phyloP scores from a whole-genome alignment of 495 filamentous ascomycete genomes.

The Penicillium diatomitis region DNA sequence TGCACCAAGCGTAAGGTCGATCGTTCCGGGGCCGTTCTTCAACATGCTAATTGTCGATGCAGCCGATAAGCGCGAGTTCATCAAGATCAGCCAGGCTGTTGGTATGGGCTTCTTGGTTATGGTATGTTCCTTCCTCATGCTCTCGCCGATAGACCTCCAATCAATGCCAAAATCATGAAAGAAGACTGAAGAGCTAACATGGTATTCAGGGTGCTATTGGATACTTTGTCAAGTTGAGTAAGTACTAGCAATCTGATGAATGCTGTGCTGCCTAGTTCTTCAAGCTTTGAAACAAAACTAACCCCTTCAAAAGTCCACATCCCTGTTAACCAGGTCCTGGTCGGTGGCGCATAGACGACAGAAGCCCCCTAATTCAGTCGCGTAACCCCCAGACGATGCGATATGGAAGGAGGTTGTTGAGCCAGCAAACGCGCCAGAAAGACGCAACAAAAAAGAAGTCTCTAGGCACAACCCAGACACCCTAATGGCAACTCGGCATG shows the following conservation, averaged over 20 bases:
- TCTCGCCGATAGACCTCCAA: background rate
- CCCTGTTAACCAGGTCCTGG: conserved; percentile 75
- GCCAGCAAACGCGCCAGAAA: too few relatives aligned
- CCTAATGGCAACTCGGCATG: too few relatives aligned
- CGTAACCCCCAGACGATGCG: background rate
- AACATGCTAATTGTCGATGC: conserved; percentile 11
- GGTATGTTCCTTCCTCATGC: conserved; percentile 35
- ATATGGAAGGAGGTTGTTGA: background rate
- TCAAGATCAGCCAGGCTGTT: conserved; percentile 93
- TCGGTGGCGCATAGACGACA: conserved; percentile 51
- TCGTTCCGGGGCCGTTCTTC: background rate
- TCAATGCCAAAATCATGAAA: too few relatives aligned
- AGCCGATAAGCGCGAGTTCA: conserved; percentile 80
- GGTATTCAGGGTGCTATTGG: conserved; percentile 51
- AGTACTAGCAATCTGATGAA: conserved; percentile 17
- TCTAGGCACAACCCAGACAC: too few relatives aligned
- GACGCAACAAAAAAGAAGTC: too few relatives aligned
- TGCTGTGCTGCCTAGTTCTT: background rate
- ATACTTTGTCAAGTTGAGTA: conserved; percentile 91
- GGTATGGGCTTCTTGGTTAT: conserved; percentile 86
- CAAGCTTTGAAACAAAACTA: background rate
- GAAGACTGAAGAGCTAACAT: conserved; percentile 3
- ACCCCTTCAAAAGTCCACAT: conserved; percentile 52
- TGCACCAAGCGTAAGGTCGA: conserved; percentile 67
- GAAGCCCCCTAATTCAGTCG: background rate